Percentiles rank a stretch among this genome's conserved stretches.
Evolutionary conservation across 148 eudicot genomes (phyloP).

Genomic region (Vaccinium myrtillus): DNA sequence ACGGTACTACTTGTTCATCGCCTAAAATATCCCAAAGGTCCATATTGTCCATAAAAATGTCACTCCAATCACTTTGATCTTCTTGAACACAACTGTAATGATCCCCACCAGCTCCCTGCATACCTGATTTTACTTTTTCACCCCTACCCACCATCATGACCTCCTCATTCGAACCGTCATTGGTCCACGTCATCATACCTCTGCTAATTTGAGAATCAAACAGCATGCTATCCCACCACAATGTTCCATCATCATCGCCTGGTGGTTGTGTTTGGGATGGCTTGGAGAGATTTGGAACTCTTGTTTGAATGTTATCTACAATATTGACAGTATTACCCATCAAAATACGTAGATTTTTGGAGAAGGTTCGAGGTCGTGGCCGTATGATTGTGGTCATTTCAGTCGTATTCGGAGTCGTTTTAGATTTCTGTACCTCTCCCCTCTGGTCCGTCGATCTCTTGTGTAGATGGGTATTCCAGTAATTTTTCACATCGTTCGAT

Average conservation of each 20-base stretch:
- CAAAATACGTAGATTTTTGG: not conserved
- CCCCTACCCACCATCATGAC: not conserved
- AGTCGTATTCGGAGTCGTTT: too few relatives aligned
- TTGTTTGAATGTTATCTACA: not conserved
- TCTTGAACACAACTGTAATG: not conserved
- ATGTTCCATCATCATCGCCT: not conserved
- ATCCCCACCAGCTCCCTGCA: too few relatives aligned
- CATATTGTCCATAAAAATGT: not conserved
- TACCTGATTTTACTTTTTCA: not conserved
- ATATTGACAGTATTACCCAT: not conserved
- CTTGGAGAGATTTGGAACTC: not conserved
- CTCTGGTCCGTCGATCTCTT: not conserved
- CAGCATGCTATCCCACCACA: not conserved
- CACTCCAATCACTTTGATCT: not conserved
- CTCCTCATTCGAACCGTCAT: not conserved
- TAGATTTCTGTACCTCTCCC: not conserved
- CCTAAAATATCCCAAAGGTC: not conserved
- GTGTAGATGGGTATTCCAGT: constrained; percentile 14
- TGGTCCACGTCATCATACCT: not conserved
- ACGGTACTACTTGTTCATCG: not conserved
- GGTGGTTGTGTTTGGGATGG: not conserved
- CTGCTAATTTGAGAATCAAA: not conserved
- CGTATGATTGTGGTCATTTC: not conserved
- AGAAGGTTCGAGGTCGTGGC: not conserved
- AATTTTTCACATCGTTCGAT: constrained; percentile 14